Evolutionary conservation across 1,284 basidiomycete species (phyloP), one percentile per base, ranked within the genome.

Genomic region (Apiotrichum gracile): DNA sequence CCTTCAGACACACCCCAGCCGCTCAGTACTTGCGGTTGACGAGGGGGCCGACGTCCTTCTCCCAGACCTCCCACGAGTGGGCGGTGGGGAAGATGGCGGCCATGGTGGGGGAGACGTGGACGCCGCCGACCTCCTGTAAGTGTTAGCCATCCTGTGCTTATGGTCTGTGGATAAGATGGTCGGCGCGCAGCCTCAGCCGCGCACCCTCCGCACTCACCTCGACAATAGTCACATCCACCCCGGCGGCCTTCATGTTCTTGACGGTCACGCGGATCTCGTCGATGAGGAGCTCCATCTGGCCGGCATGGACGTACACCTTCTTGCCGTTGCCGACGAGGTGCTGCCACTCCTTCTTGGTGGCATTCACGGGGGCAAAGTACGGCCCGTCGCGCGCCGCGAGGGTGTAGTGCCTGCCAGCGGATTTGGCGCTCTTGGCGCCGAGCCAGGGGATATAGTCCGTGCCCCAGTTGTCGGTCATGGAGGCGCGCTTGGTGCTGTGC

Each of bases 281-380:
- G 42, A 51, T 31, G 47, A 56, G 42, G 21, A 51, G 31, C 54
- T 56, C 54, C 35, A 35, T 27, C 45, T 42, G 25, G 19, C 54
- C 54, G 5, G 35, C 54, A 13, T 51, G 50, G n/a, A 56, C 43
- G 37, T 52, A 56, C 9, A 56, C 54, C 37, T 52, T 44, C 17
- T 26, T 19, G 33, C 9, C 9, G 31, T 31, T 31, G 5, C 22
- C 21, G 17, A 17, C n/a, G 24, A 56, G 54, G 34, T 31, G 35
- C 25, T 21, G 24, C 47, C 49, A 56, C 29, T 56, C 39, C 24
- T 22, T 26, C 7, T 19, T n/a, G 4, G 17, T 33, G 1, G 54
- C 49, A 10, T 29, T n/a, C 2, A 39, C 49, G 5, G 54, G 54
- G 5, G 54, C 33, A 21, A 56, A 44, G 46, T 52, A 56, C 17